Evolutionary conservation across 1,139 yeast genomes (phyloP).

Genomic region (Lodderomyces elongisporus): DNA sequence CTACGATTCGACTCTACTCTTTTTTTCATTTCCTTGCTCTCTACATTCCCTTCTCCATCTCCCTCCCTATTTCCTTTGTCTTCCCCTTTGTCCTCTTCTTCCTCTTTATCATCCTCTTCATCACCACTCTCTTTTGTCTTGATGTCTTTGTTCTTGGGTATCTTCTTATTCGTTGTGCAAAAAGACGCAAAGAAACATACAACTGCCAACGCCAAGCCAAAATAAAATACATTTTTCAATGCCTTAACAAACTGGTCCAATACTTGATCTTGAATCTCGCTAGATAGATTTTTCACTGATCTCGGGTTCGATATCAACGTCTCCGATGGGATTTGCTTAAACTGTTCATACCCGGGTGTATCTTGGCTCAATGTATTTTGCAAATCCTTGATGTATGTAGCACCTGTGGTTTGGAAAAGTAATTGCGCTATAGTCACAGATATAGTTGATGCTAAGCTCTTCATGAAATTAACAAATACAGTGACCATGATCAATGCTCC

Average conservation of each 20-base stretch:
- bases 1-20: no score
- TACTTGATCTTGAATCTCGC: constrained; percentile 18
- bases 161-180: constrained; percentile 33
- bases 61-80: constrained; percentile 1
- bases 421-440: constrained; percentile 46
- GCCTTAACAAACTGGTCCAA: constrained; percentile 32
- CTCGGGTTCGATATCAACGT: constrained; percentile 27
- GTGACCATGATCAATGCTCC: constrained; percentile 52
- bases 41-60: background rate
- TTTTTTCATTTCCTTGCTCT: no score
- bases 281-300: constrained; percentile 23
- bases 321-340: constrained; percentile 15
- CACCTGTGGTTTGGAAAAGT: constrained; percentile 32
- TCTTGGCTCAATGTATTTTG: constrained; percentile 12
- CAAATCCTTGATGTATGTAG: constrained; percentile 18
- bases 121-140: constrained; percentile 10
- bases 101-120: constrained; percentile 6
- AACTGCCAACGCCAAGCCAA: constrained; percentile 31
- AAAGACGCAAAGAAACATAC: constrained; percentile 25
- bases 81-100: no score
- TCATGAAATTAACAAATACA: constrained; percentile 41
- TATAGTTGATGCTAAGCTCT: constrained; percentile 46
- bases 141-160: constrained; percentile 28
- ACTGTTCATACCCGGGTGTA: constrained; percentile 1
- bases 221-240: constrained; percentile 37